Percentiles rank a stretch among this genome's conserved stretches.
Conservation (phyloP, 495 filamentous ascomycete species). For the Bacidia rubella region DNA sequence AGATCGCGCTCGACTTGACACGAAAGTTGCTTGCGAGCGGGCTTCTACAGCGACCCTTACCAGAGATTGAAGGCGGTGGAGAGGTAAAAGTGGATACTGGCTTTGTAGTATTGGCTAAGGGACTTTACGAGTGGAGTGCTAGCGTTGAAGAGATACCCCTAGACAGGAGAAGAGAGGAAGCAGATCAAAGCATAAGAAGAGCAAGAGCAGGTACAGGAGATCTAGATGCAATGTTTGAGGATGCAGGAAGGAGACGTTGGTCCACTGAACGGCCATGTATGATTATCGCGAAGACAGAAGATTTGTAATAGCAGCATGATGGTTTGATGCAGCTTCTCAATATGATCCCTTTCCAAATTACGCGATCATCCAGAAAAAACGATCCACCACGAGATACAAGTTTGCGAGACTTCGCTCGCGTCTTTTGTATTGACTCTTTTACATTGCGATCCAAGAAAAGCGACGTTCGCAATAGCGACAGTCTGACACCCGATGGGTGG, state of each 20-base stretch:
- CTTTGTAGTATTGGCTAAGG: slow-evolving; percentile 58
- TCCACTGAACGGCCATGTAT: slow-evolving; percentile 51
- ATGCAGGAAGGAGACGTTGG: slow-evolving; percentile 58
- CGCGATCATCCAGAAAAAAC: too few relatives aligned
- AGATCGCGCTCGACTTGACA: slow-evolving; percentile 69
- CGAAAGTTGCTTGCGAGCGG: slow-evolving; percentile 76
- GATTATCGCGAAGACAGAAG: slow-evolving; percentile 47
- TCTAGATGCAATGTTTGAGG: slow-evolving; percentile 25
- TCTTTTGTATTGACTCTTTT: too few relatives aligned
- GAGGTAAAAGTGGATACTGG: slow-evolving; percentile 44
- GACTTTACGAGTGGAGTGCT: slow-evolving; percentile 70
- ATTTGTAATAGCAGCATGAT: too few relatives aligned
- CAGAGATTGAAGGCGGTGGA: slow-evolving; percentile 41
- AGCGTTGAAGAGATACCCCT: slow-evolving; percentile 61
- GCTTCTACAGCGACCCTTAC: slow-evolving; percentile 60
- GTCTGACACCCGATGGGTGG: too few relatives aligned
- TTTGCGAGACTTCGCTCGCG: too few relatives aligned
- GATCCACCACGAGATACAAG: too few relatives aligned
- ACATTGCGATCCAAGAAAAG: too few relatives aligned
- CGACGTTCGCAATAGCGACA: too few relatives aligned
- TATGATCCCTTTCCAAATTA: too few relatives aligned
- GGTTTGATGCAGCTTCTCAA: too few relatives aligned
- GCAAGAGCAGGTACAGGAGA: slow-evolving; percentile 12
- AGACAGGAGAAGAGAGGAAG: slow-evolving; percentile 22
- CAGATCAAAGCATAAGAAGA: slow-evolving; percentile 13